A percentile compares a stretch with the other conserved stretches of the same genome.
These are phyloP conservation scores for Apiospora malaysiana DNA, from an alignment of 2,329 filamentous ascomycete species.

Conservation along the genomic window DNA sequence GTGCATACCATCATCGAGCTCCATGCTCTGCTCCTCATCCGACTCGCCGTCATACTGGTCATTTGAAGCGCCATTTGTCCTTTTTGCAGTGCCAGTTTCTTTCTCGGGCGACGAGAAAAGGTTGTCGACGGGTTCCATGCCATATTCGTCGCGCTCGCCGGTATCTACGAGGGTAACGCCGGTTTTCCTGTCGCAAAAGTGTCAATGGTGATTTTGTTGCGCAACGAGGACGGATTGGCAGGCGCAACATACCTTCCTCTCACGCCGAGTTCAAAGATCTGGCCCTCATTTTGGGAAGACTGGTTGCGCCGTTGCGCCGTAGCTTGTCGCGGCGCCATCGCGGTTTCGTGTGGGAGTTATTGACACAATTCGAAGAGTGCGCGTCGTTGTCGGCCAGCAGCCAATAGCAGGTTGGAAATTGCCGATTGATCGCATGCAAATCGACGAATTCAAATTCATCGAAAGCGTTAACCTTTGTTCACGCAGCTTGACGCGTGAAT, in stretches of 20 bases:
- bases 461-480: slow-evolving; percentile 3
- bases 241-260: slow-evolving; percentile 50
- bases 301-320: slow-evolving; percentile 43
- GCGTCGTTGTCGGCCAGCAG: neutral
- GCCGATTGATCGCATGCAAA: neutral
- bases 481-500: slow-evolving; percentile 12
- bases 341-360: neutral
- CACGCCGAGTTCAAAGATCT: slow-evolving; percentile 56
- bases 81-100: slow-evolving; percentile 18
- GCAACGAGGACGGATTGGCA: too few species aligned
- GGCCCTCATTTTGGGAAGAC: slow-evolving; percentile 52
- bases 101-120: slow-evolving; percentile 89
- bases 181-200: slow-evolving; percentile 77
- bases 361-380: neutral
- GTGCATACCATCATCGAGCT: slow-evolving; percentile 55
- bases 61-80: slow-evolving; percentile 35
- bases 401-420: too few species aligned
- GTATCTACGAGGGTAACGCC: slow-evolving; percentile 81
- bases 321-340: slow-evolving; percentile 47
- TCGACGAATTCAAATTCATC: neutral
- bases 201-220: neutral
- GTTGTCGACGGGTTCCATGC: slow-evolving; percentile 84
- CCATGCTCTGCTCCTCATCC: slow-evolving; percentile 56
- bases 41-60: slow-evolving; percentile 35
- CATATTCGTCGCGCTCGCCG: slow-evolving; percentile 86